Evolutionary conservation across 805 yeast species (phyloP), one percentile per base, ranked within the genome.

Genomic region (Candida taoyuanica): DNA sequence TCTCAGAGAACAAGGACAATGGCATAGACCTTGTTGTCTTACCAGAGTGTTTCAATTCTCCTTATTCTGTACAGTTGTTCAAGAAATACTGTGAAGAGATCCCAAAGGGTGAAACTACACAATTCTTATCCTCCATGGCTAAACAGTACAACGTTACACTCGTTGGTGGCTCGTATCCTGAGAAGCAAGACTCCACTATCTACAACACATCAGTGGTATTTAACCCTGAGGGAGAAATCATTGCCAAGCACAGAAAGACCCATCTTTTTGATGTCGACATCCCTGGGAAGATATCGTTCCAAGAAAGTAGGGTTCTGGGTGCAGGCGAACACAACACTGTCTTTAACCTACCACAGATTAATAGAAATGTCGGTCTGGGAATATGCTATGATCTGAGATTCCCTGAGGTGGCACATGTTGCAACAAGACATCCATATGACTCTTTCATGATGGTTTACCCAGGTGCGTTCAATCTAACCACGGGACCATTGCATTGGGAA

Each of bases 131-230:
- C 1, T 55, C 59, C 1, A 59, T 87, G 48, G 96, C 98, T n/a
- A 69, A 68, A 40, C 69, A 77, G 42, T 67, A 78, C 49, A 64
- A 67, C 5, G 71, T 87, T 14, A 77, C 71, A 40, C 67, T 91
- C 30, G 74, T 91, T 30, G 98, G 98, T 13, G 98, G 98, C 13
- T 86, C 96, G 1, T 78, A 85, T 48, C 98, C 98, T 1, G 98
- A 93, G 59, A 52, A 18, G 7, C 41, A 72, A 20, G 73, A 71
- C 26, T 68, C 70, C 38, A 73, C 74, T 43, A 55, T 78, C 20
- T 84, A 75, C 71, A 78, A 89, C 65, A 80, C 94, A 21, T 76
- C 85, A 33, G 55, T 86, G 55, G 70, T 94, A 3, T 91, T 86
- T 57, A 62, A 76, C 43, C 81, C 81, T 2, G 33, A 59, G 3